phyloP scores from a whole-genome alignment of 768 basidiomycete species.

The Trametes villosa region DNA sequence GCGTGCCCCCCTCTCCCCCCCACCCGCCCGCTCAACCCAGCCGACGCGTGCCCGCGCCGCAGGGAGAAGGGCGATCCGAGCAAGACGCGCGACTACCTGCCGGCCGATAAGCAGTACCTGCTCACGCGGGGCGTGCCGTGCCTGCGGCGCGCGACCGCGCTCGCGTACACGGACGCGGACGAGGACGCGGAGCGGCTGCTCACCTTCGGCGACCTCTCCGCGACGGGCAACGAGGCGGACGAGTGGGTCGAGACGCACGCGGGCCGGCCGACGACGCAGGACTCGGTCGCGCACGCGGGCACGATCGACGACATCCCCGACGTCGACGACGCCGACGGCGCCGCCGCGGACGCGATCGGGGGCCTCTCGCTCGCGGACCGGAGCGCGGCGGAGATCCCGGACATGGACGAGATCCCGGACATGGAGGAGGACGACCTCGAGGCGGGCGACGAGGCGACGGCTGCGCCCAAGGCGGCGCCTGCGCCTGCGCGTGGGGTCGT shows the following conservation, averaged over 20 bases:
- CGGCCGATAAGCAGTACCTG: conserved; percentile 94
- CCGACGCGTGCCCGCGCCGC: conserved; percentile 15
- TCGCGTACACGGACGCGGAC: conserved; percentile 94
- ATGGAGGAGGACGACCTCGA: conserved; percentile 96
- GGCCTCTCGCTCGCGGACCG: conserved; percentile 36
- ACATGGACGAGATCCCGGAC: conserved; percentile 97
- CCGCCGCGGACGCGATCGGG: conserved; percentile 33
- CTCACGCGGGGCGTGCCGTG: conserved; percentile 97
- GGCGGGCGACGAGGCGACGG: conserved; percentile 87
- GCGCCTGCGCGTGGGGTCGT: conserved; percentile 41
- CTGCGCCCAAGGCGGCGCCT: conserved; percentile 52
- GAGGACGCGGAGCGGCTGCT: conserved; percentile 95
- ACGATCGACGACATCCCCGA: conserved; percentile 88
- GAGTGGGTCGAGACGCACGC: conserved; percentile 99
- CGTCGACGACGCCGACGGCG: conserved; percentile 59
- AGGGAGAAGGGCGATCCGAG: conserved; percentile 94
- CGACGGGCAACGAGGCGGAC: conserved; percentile 62
- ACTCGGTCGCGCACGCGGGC: conserved; percentile 61
- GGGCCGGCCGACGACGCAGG: conserved; percentile 59
- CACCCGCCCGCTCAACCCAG: conserved; percentile 1
- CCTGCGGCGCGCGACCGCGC: conserved; percentile 87
- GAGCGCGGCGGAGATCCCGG: conserved; percentile 64
- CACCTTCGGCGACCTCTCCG: conserved; percentile 71
- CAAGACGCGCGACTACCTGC: conserved; percentile 91
- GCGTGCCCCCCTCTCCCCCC: conserved; percentile 32